Percentiles rank a stretch among this genome's conserved stretches.
Conservation (phyloP, 2,329 filamentous ascomycete genomes). For the Ampelomyces quisqualis region DNA sequence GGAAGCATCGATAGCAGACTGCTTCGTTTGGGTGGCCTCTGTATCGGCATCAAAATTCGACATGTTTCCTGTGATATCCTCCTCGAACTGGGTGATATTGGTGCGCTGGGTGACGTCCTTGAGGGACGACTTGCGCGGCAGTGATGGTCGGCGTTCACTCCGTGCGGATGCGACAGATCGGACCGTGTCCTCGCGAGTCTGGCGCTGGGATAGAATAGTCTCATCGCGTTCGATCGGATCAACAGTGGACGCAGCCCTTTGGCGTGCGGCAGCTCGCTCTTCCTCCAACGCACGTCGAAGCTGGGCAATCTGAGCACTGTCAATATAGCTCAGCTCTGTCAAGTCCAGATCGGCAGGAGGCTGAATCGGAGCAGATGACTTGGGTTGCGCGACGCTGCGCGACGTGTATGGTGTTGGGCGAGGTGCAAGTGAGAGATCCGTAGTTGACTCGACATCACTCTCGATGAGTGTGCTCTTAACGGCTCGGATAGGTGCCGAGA, state of each 20-base stretch:
- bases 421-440: constrained; percentile 43
- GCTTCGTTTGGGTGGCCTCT: constrained; percentile 34
- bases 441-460: constrained; percentile 44
- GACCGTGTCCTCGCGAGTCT: constrained; percentile 44
- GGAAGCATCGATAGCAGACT: constrained; percentile 41
- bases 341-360: constrained; percentile 40
- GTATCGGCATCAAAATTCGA: constrained; percentile 30
- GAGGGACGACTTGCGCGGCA: constrained; percentile 58
- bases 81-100: constrained; percentile 32
- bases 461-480: constrained; percentile 26
- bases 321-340: constrained; percentile 58
- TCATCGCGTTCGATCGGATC: constrained; percentile 41
- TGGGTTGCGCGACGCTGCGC: constrained; percentile 22
- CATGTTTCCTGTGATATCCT: constrained; percentile 39
- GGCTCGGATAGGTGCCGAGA: constrained; percentile 33
- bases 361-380: constrained; percentile 24
- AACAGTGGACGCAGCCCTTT: constrained; percentile 21
- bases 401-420: constrained; percentile 32
- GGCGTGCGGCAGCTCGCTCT: constrained; percentile 50
- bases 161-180: constrained; percentile 42
- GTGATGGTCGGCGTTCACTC: constrained; percentile 42
- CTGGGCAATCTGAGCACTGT: constrained; percentile 54
- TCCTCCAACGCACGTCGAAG: constrained; percentile 59
- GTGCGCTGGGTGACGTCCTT: constrained; percentile 51
- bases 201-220: constrained; percentile 42